These are phyloP conservation scores for Tulasnella sp. DNA, from an alignment of 768 basidiomycete genomes.

Conservation along the genomic window DNA sequence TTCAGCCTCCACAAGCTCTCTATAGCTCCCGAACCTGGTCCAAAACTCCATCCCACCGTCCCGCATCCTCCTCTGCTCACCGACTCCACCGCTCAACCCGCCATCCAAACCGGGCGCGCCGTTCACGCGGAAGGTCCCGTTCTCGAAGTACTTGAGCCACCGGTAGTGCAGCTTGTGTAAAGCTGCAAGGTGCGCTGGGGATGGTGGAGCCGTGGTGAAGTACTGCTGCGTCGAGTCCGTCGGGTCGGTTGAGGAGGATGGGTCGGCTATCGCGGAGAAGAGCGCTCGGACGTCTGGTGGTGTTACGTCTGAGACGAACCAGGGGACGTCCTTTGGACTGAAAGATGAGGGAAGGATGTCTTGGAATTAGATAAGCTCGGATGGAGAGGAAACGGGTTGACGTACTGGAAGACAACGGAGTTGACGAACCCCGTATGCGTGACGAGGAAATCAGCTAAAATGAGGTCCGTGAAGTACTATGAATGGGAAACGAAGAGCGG, in stretches of 20 bases:
- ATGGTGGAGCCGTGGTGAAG: constrained; percentile 11
- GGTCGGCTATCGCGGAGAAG: constrained; percentile 42
- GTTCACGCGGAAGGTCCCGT: constrained; percentile 68
- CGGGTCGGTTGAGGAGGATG: background rate
- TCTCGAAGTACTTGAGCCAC: constrained; percentile 67
- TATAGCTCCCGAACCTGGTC: constrained; percentile 72
- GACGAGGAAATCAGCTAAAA: constrained; percentile 89
- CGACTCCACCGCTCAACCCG: constrained; percentile 21
- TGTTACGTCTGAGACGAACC: constrained; percentile 96
- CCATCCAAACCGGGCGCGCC: constrained; percentile 43
- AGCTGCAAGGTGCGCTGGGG: constrained; percentile 4
- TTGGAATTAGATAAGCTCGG: constrained; percentile 5
- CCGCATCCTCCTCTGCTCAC: background rate
- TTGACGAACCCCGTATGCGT: constrained; percentile 80
- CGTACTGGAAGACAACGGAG: constrained; percentile 87
- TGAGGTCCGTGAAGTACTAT: constrained; percentile 87
- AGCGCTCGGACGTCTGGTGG: constrained; percentile 74
- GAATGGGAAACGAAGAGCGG: background rate
- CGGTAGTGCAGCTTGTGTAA: constrained; percentile 60
- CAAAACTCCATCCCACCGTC: constrained; percentile 50
- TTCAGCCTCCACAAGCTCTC: constrained; percentile 51
- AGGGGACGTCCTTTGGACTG: constrained; percentile 91
- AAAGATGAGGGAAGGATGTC: constrained; percentile 8
- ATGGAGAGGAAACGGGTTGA: background rate
- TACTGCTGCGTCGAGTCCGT: background rate